phyloP scores from a whole-genome alignment of 805 yeast species.

The Lipomyces yamadae region DNA sequence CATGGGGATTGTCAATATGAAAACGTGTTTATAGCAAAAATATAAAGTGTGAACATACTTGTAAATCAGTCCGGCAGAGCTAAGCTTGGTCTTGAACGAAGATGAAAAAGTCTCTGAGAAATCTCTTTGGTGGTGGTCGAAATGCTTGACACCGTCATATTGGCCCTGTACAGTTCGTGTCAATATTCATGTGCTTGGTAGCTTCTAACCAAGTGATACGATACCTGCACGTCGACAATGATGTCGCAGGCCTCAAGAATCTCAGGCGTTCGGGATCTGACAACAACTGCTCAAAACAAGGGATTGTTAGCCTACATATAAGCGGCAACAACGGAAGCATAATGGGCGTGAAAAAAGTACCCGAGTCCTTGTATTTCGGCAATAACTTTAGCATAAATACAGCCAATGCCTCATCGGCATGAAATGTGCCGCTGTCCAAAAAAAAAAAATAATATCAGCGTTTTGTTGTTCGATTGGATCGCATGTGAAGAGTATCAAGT shows the following conservation, averaged over 20 bases:
- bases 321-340: neutral
- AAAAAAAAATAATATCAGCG: neutral
- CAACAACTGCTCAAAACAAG: conserved; percentile 49
- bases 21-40: no score
- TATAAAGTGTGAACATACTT: conserved; percentile 47
- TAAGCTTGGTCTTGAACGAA: conserved; percentile 72
- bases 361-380: conserved; percentile 68
- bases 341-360: conserved; percentile 16
- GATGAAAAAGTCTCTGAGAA: conserved; percentile 73
- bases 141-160: conserved; percentile 82
- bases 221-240: conserved; percentile 82
- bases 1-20: conserved; percentile 19
- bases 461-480: neutral
- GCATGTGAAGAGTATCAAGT: neutral
- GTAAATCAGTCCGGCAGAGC: conserved; percentile 92
- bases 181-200: neutral
- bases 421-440: conserved; percentile 84
- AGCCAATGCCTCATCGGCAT: conserved; percentile 96
- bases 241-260: conserved; percentile 88
- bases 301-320: neutral
- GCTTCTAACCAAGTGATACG: no score
- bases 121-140: conserved; percentile 97
- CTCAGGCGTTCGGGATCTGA: conserved; percentile 81
- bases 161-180: conserved; percentile 54
- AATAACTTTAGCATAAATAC: conserved; percentile 79